Base-by-base conservation (phyloP, 1,284 basidiomycete genomes). In the Amylostereum chailletii region DNA sequence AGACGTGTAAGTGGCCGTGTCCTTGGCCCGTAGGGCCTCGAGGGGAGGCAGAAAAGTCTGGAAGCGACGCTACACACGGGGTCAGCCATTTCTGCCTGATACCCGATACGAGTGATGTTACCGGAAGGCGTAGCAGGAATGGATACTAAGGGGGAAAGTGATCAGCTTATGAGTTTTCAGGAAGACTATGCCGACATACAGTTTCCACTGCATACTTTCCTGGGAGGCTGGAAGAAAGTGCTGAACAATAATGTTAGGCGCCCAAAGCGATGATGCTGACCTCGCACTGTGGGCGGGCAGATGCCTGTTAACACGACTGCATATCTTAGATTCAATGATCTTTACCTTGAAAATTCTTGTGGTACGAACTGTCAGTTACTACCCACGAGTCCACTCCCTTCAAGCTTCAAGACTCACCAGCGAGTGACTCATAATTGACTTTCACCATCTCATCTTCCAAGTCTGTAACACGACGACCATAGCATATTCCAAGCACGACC, bases 401-500 rank as follows among this genome's bases (percentile, higher is more conserved):
- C 26, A 5, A 29, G 41, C 36, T 11, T 34, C 34, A 36, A n/a
- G 3, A 34, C 51, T 29, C 37, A 56, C 49, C 51, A 3, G 37
- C 33, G n/a, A 34, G 9, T 57, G 49, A 41, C 3, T 50, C 34
- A n/a, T 45, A 31, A 32, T 57, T 55, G 9, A 47, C 40, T 34
- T 47, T 46, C 5, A 69, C 63, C 2, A 64, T 50, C 4, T 60
- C 55, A 42, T 69, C 64, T 2, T 62, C 54, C 42, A 68, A 51
- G 19, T 54, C 54, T 46, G 54, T 50, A 6, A 66, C 58, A 34
- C 68, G 56, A 5, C 59, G 58, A 11, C 66, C 67, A 50, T 70
- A 68, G 5, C 61, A 57, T 4, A 67, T 58, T 33, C 55, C 61
- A 36, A 65, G 60, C 8, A 61, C 62, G 3, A 68, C 57, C 4